These are phyloP conservation scores for Cystobasidium slooffiae DNA, from an alignment of 1,284 basidiomycete genomes.

Conservation along the genomic window DNA sequence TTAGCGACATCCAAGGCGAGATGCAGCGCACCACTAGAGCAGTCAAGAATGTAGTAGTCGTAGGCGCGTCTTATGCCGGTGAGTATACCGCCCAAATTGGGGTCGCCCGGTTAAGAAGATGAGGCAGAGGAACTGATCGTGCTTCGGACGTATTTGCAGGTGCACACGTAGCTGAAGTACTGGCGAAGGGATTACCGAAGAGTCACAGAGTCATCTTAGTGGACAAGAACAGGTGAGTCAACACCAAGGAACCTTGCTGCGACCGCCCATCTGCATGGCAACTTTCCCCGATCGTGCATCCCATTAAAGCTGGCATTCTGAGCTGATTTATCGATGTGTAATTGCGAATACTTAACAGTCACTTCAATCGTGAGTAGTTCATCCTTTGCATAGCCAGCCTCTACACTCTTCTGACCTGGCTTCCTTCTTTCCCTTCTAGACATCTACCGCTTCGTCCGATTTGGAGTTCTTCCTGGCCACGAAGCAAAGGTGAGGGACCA, in stretches of 20 bases:
- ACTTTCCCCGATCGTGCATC: not conserved
- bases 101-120: not conserved
- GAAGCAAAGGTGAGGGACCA: slow-evolving; percentile 48
- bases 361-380: slow-evolving; percentile 54
- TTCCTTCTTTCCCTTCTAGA: slow-evolving; percentile 21
- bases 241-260: no score
- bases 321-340: slow-evolving; percentile 15
- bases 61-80: slow-evolving; percentile 53
- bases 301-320: not conserved
- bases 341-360: slow-evolving; percentile 38
- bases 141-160: slow-evolving; percentile 32
- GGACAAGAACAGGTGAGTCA: slow-evolving; percentile 51
- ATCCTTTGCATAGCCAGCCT: not conserved
- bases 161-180: slow-evolving; percentile 49
- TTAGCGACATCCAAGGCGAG: not conserved
- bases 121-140: slow-evolving; percentile 6
- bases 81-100: slow-evolving; percentile 11
- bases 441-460: slow-evolving; percentile 46
- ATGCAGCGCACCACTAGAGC: slow-evolving; percentile 23
- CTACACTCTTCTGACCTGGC: not conserved
- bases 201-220: slow-evolving; percentile 52
- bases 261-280: no score
- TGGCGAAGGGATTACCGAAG: slow-evolving; percentile 47
- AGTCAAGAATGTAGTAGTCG: slow-evolving; percentile 52
- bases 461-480: slow-evolving; percentile 52